phyloP scores from a whole-genome alignment of 176 grass and related monocot species.

The Otatea glauca region DNA sequence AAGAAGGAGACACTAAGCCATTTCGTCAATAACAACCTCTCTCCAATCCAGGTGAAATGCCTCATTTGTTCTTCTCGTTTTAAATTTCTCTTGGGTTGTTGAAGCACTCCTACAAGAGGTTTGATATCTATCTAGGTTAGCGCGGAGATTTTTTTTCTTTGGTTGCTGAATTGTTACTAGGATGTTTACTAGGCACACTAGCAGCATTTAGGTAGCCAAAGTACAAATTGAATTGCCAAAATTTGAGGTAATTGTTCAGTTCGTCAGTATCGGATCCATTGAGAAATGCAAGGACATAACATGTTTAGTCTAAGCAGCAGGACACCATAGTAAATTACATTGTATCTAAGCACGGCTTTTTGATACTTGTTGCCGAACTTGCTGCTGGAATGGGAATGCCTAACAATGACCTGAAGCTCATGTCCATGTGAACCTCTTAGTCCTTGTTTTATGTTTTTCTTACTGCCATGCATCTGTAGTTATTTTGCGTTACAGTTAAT shows the following conservation, averaged over 20 bases:
- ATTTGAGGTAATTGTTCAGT: too few species aligned
- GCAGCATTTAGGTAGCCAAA: too few species aligned
- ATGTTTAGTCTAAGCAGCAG: too few species aligned
- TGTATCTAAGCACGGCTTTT: too few species aligned
- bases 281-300: too few species aligned
- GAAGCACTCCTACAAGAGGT: background rate
- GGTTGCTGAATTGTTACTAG: background rate
- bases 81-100: background rate
- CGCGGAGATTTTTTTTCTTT: background rate
- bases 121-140: background rate
- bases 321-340: too few species aligned
- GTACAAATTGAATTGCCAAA: too few species aligned
- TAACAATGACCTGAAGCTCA: slow-evolving; percentile 90
- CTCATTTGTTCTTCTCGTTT: background rate
- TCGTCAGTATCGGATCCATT: too few species aligned
- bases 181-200: too few species aligned
- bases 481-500: slow-evolving; percentile 1
- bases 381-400: slow-evolving; percentile 96
- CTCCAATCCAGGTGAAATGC: slow-evolving; percentile 66
- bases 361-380: slow-evolving; percentile 74
- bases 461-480: slow-evolving; percentile 26
- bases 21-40: slow-evolving; percentile 72
- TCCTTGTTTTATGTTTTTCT: slow-evolving; percentile 11
- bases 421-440: slow-evolving; percentile 60
- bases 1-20: slow-evolving; percentile 50